phyloP scores from a whole-genome alignment of 208 protist species.

The Herpetomonas muscarum region DNA sequence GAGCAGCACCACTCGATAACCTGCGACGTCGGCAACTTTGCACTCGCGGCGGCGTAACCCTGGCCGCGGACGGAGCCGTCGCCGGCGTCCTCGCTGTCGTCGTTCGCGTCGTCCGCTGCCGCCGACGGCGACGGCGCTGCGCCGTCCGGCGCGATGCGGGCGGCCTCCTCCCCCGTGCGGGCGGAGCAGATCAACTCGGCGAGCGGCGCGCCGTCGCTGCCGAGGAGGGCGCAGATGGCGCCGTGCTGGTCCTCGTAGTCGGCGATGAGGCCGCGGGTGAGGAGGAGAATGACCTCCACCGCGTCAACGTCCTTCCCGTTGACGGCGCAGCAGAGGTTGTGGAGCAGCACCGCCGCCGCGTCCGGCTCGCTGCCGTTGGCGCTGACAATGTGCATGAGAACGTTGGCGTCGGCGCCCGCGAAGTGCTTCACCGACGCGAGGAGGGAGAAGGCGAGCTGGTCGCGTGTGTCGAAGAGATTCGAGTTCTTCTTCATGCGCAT shows the following conservation, averaged over 20 bases:
- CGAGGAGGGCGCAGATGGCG: slow-evolving; percentile 41
- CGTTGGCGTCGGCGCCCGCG: slow-evolving; percentile 25
- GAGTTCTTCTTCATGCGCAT: slow-evolving; percentile 81
- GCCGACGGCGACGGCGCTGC: not conserved
- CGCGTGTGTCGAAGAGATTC: slow-evolving; percentile 73
- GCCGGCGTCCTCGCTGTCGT: not conserved
- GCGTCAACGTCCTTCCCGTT: slow-evolving; percentile 65
- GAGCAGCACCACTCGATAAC: slow-evolving; percentile 52
- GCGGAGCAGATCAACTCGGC: slow-evolving; percentile 41
- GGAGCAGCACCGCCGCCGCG: slow-evolving; percentile 54
- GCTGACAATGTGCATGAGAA: slow-evolving; percentile 65
- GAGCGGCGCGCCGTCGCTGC: slow-evolving; percentile 25
- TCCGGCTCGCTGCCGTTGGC: slow-evolving; percentile 56
- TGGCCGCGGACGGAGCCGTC: not conserved
- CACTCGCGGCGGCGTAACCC: too few species aligned
- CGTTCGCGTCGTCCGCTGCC: not conserved
- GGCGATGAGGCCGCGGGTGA: slow-evolving; percentile 45
- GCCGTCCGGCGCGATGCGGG: not conserved
- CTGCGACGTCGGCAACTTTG: slow-evolving; percentile 32
- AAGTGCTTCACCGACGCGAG: slow-evolving; percentile 45
- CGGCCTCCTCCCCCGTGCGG: not conserved
- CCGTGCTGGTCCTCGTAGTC: slow-evolving; percentile 38
- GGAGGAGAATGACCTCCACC: slow-evolving; percentile 48
- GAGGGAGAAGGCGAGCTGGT: slow-evolving; percentile 61
- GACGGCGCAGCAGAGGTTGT: slow-evolving; percentile 35